Conservation (phyloP, 2,329 filamentous ascomycete genomes). For the Raffaelea albimanens region DNA sequence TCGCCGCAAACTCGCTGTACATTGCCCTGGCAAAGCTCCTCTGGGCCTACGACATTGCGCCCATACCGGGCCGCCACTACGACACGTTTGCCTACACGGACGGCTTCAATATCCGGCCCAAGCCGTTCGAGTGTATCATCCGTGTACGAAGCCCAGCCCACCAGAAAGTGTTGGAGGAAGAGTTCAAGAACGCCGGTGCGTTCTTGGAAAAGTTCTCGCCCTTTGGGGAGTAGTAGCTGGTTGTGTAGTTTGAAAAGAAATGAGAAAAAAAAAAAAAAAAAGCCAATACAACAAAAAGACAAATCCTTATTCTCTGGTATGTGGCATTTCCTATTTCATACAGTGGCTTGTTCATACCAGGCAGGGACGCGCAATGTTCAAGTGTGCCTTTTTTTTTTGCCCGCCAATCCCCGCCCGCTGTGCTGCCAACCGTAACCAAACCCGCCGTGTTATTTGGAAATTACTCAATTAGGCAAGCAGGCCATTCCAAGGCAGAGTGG, state of each 20-base stretch:
- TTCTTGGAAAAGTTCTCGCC: slow-evolving; percentile 14
- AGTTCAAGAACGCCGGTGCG: slow-evolving; percentile 7
- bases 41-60: slow-evolving; percentile 32
- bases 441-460: too few species aligned
- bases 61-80: slow-evolving; percentile 9
- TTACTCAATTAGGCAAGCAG: too few species aligned
- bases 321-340: too few species aligned
- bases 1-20: slow-evolving; percentile 15
- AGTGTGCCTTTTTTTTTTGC: too few species aligned
- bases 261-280: background rate
- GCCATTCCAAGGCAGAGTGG: too few species aligned
- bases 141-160: slow-evolving; percentile 12
- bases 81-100: slow-evolving; percentile 15
- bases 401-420: too few species aligned
- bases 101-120: slow-evolving; percentile 16
- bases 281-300: too few species aligned
- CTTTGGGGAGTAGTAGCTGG: slow-evolving; percentile 13
- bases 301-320: too few species aligned
- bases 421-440: too few species aligned
- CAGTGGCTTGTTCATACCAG: too few species aligned
- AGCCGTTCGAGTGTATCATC: slow-evolving; percentile 13
- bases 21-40: slow-evolving; percentile 27
- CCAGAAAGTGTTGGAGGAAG: slow-evolving; percentile 10
- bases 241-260: too few species aligned
- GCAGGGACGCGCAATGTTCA: too few species aligned